phyloP scores from a whole-genome alignment of 2,329 filamentous ascomycete species.

The Xylariaceae sp. region DNA sequence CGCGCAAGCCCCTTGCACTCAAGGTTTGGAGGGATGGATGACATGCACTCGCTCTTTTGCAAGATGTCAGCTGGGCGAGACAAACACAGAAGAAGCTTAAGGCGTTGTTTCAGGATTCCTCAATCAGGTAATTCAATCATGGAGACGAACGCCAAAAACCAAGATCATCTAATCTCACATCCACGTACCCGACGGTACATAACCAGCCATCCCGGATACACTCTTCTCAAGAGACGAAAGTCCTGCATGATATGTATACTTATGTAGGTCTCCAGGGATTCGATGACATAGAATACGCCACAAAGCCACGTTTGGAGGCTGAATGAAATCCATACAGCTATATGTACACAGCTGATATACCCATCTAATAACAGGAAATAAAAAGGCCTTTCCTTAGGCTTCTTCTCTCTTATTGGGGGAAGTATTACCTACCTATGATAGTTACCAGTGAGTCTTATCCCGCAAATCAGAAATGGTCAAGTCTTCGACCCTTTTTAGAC shows the following conservation, averaged over 20 bases:
- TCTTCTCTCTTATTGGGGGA: background rate
- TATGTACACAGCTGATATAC: too few relatives aligned
- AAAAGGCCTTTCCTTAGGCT: background rate
- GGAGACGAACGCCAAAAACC: conserved; percentile 2
- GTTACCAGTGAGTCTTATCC: background rate
- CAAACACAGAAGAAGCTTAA: background rate
- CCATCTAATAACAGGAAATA: background rate
- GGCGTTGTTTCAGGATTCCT: conserved; percentile 17
- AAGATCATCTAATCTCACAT: background rate
- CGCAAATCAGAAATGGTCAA: background rate
- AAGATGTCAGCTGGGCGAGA: background rate
- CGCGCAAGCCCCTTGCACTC: background rate
- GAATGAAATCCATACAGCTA: too few relatives aligned
- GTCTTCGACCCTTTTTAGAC: background rate
- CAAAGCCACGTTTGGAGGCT: conserved; percentile 3
- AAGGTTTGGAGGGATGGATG: background rate
- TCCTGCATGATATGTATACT: too few relatives aligned
- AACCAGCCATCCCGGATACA: background rate
- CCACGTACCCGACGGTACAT: background rate
- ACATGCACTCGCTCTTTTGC: background rate
- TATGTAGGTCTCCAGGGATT: background rate
- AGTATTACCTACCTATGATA: too few relatives aligned
- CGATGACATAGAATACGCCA: background rate
- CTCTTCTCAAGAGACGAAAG: background rate
- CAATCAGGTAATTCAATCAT: conserved; percentile 17